These are phyloP conservation scores for Tolypocladium tundrense DNA, from an alignment of 2,329 filamentous ascomycete genomes.

Conservation along the genomic window DNA sequence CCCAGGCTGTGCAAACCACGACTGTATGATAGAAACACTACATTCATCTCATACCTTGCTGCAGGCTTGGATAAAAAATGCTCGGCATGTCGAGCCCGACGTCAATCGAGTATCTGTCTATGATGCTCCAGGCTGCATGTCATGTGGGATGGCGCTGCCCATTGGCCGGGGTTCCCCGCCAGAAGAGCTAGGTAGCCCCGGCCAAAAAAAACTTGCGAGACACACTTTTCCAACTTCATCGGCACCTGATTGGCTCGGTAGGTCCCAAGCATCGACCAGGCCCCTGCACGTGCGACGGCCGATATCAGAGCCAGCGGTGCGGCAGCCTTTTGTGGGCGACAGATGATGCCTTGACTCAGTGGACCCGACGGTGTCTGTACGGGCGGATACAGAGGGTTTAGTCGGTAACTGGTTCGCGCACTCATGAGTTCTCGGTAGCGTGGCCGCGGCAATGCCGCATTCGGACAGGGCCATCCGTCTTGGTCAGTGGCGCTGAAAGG, in stretches of 20 bases:
- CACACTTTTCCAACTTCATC: constrained; percentile 22
- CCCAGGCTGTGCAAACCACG: neutral
- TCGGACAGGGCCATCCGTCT: neutral
- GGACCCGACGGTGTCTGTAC: neutral
- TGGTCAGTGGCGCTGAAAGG: neutral
- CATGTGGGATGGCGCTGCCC: neutral
- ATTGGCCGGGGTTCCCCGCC: constrained; percentile 1
- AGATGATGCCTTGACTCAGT: neutral
- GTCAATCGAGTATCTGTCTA: neutral
- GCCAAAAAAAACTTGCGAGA: constrained; percentile 1
- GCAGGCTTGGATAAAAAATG: neutral
- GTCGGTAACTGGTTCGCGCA: neutral
- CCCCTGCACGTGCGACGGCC: constrained; percentile 20
- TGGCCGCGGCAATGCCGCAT: neutral
- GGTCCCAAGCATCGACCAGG: constrained; percentile 11
- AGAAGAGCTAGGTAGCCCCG: neutral
- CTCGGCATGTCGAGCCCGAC: no score
- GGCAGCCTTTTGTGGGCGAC: neutral
- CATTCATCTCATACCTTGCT: no score
- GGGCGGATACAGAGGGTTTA: neutral
- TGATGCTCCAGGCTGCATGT: neutral
- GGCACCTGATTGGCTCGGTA: constrained; percentile 21
- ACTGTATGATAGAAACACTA: no score
- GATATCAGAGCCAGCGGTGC: constrained; percentile 20
- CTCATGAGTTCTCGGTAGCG: neutral